phyloP scores from a whole-genome alignment of 2,329 filamentous ascomycete species.

The Decorospora gaudefroyi region DNA sequence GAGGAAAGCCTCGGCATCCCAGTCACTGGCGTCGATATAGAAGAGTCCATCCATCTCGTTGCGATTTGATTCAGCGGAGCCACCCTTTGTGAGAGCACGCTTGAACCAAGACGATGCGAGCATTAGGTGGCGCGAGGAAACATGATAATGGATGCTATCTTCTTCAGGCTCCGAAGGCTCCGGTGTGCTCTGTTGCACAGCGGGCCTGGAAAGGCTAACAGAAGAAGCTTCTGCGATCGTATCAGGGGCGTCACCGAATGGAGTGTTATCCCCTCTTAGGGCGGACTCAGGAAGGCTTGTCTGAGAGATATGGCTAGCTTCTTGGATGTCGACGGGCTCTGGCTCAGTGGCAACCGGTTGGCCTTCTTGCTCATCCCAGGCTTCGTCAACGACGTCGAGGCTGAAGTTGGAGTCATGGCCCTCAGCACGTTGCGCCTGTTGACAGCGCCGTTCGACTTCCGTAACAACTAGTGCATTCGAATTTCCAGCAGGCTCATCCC shows the following conservation, averaged over 20 bases:
- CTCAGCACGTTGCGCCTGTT: too few relatives aligned
- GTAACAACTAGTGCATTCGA: too few relatives aligned
- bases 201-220: background rate
- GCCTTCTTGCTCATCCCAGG: too few relatives aligned
- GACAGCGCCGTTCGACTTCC: background rate
- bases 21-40: background rate
- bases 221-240: background rate
- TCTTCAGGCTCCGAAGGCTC: background rate
- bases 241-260: background rate
- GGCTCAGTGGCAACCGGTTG: too few relatives aligned
- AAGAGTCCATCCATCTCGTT: background rate
- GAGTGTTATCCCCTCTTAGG: background rate
- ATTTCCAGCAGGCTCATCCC: too few relatives aligned
- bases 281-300: background rate
- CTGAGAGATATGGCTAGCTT: too few relatives aligned
- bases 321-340: too few relatives aligned
- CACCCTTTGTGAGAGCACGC: background rate
- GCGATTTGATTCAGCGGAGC: background rate
- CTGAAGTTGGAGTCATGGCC: too few relatives aligned
- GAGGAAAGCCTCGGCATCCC: conserved; percentile 2
- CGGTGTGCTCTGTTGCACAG: background rate
- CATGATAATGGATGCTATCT: background rate
- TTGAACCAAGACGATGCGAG: background rate
- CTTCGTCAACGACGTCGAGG: too few relatives aligned
- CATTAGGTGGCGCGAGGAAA: conserved; percentile 8